These are phyloP conservation scores for Striga hermonthica DNA, from an alignment of 305 asterid genomes.

Conservation along the genomic window DNA sequence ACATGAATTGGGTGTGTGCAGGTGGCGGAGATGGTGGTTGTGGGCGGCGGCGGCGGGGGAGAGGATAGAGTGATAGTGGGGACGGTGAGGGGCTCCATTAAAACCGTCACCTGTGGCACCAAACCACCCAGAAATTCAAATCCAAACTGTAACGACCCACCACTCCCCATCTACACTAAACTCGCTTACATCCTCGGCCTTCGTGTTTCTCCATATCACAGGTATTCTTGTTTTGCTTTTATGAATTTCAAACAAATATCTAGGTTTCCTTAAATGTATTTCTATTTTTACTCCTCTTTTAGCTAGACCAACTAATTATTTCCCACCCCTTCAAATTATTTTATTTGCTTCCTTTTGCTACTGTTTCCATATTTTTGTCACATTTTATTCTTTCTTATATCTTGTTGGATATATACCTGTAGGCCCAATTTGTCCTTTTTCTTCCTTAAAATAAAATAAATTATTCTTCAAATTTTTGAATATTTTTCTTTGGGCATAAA, in stretches of 20 bases:
- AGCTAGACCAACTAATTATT: no score
- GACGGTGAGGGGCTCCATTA: conserved; percentile 70
- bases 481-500: neutral
- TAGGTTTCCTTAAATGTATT: neutral
- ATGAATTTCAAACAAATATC: neutral
- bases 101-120: conserved; percentile 65
- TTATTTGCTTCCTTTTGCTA: no score
- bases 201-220: conserved; percentile 65
- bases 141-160: conserved; percentile 27
- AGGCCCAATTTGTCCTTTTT: neutral
- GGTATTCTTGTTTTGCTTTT: conserved; percentile 35
- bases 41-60: conserved; percentile 38
- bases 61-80: conserved; percentile 58
- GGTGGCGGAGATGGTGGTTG: conserved; percentile 71
- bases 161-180: conserved; percentile 52
- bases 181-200: conserved; percentile 75
- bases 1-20: conserved; percentile 11
- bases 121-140: conserved; percentile 36
- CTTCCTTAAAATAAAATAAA: neutral
- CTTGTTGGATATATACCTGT: neutral
- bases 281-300: neutral
- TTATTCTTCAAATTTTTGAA: no score
- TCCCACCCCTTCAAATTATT: no score
- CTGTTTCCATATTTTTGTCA: conserved; percentile 29
- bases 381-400: neutral